These are phyloP conservation scores for Nematocida homosporus DNA, from an alignment of 371 early-diverging fungal genomes.

Conservation along the genomic window DNA sequence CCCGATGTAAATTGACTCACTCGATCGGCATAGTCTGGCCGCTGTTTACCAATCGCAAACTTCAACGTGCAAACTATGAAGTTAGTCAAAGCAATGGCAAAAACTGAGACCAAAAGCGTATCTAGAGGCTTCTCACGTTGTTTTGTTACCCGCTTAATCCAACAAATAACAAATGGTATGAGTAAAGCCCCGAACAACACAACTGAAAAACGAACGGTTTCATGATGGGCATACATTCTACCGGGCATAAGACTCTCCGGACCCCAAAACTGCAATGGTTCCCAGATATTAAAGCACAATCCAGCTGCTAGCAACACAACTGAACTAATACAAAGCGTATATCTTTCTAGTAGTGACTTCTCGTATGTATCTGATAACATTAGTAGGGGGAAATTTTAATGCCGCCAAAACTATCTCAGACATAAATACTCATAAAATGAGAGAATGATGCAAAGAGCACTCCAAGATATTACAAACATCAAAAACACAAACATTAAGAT, in stretches of 20 bases:
- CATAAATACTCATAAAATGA: slow-evolving; percentile 28
- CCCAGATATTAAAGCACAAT: neutral
- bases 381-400: too few species aligned
- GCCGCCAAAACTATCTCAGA: slow-evolving; percentile 1
- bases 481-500: slow-evolving; percentile 60
- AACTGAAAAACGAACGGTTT: neutral
- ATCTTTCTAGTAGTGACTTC: too few species aligned
- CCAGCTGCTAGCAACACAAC: neutral
- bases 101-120: neutral
- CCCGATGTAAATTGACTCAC: neutral
- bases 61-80: slow-evolving; percentile 9
- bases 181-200: neutral
- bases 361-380: too few species aligned
- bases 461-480: slow-evolving; percentile 68
- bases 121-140: neutral
- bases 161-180: neutral
- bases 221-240: neutral
- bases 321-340: too few species aligned
- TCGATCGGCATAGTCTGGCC: slow-evolving; percentile 40
- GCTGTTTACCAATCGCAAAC: slow-evolving; percentile 26
- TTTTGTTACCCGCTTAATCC: neutral
- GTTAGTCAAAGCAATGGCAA: slow-evolving; percentile 4
- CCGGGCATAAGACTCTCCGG: neutral
- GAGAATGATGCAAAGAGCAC: slow-evolving; percentile 56
- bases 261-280: neutral